Conservation (phyloP, 2,329 filamentous ascomycete species). For the Aspergillus sp. region DNA sequence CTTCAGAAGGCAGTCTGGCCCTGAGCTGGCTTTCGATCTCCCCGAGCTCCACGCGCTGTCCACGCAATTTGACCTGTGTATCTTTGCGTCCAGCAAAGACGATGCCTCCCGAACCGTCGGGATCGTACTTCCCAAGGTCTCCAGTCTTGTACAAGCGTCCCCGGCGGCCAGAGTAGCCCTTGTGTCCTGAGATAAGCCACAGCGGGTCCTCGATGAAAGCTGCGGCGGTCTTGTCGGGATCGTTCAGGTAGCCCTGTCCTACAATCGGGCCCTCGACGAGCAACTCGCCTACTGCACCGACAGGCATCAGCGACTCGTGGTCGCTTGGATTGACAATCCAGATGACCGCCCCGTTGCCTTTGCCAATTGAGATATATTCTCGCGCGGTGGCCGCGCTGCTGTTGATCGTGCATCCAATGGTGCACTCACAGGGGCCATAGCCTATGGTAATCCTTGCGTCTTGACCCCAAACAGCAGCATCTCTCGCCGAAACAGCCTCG, state of each 20-base stretch:
- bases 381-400: slow-evolving; percentile 23
- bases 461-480: slow-evolving; percentile 1
- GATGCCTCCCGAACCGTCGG: slow-evolving; percentile 28
- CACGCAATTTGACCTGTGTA: slow-evolving; percentile 33
- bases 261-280: slow-evolving; percentile 41
- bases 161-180: slow-evolving; percentile 14
- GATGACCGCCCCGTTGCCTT: slow-evolving; percentile 24
- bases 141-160: slow-evolving; percentile 34
- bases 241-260: slow-evolving; percentile 38
- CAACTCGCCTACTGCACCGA: slow-evolving; percentile 41
- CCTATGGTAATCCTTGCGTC: slow-evolving; percentile 1
- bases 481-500: slow-evolving; percentile 14
- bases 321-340: slow-evolving; percentile 35
- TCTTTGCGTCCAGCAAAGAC: slow-evolving; percentile 32
- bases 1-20: slow-evolving; percentile 17
- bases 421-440: slow-evolving; percentile 7
- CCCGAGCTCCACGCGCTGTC: slow-evolving; percentile 35
- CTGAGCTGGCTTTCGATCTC: slow-evolving; percentile 32
- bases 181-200: slow-evolving; percentile 25
- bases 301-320: slow-evolving; percentile 27
- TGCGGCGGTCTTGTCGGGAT: slow-evolving; percentile 26
- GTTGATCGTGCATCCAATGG: slow-evolving; percentile 26
- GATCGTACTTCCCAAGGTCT: slow-evolving; percentile 28
- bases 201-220: slow-evolving; percentile 29
- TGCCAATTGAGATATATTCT: slow-evolving; percentile 32